Evolutionary conservation across 2,329 filamentous ascomycete species (phyloP).

Genomic region (Exophiala sp.): DNA sequence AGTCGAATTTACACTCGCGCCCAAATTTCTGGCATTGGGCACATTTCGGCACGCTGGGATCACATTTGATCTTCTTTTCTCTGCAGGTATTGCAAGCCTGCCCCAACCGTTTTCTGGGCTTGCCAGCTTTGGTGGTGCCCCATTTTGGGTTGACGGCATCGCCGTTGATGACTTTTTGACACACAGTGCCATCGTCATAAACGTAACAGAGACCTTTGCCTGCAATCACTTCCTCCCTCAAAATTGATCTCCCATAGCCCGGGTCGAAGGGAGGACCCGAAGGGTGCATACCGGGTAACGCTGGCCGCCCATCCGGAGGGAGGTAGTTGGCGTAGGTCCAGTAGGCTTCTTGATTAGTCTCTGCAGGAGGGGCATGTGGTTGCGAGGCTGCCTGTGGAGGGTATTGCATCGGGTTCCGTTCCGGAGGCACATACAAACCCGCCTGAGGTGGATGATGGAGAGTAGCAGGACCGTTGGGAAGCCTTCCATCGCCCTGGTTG

Average conservation of each 20-base stretch:
- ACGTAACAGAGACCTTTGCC: slow-evolving; percentile 81
- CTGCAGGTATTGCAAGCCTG: slow-evolving; percentile 91
- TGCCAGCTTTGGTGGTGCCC: slow-evolving; percentile 91
- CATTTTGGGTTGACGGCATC: slow-evolving; percentile 85
- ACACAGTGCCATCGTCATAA: slow-evolving; percentile 80
- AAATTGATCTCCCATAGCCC: slow-evolving; percentile 26
- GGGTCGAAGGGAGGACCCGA: slow-evolving; percentile 1
- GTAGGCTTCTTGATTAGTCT: neutral
- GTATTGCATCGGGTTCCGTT: neutral
- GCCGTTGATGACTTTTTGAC: slow-evolving; percentile 79
- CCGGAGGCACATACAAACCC: neutral
- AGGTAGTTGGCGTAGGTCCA: slow-evolving; percentile 9
- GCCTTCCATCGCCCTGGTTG: neutral
- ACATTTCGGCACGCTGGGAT: slow-evolving; percentile 81
- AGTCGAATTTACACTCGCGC: slow-evolving; percentile 77
- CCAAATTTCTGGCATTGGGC: slow-evolving; percentile 91
- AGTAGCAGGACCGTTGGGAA: neutral
- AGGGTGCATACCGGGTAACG: slow-evolving; percentile 27
- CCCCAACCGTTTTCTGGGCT: slow-evolving; percentile 83
- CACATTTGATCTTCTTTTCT: slow-evolving; percentile 97
- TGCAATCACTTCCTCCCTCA: slow-evolving; percentile 51
- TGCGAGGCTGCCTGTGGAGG: neutral
- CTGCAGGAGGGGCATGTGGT: neutral
- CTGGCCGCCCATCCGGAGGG: neutral
- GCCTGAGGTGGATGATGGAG: neutral